Conservation (phyloP, 2,329 filamentous ascomycete genomes). For the Fusarium humuli region DNA sequence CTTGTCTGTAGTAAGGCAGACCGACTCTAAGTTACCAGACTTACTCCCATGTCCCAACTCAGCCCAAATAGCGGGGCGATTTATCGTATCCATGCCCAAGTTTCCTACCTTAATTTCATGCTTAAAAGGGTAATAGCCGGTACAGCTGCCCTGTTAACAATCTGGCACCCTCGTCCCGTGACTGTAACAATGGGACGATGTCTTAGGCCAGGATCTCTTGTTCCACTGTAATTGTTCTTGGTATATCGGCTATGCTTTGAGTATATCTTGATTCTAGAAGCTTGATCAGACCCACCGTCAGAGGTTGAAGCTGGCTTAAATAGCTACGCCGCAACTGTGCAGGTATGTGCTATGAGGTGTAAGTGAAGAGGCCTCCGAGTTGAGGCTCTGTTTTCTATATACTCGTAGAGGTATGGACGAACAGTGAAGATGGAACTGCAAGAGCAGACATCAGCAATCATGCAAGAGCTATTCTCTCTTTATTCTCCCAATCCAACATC, state of each 20-base stretch:
- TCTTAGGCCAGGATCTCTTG: too few relatives aligned
- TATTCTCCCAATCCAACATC: not conserved
- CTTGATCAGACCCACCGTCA: not conserved
- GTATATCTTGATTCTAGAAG: not conserved
- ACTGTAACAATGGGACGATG: not conserved
- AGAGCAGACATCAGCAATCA: accelerated
- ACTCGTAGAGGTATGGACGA: not conserved
- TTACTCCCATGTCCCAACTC: too few relatives aligned
- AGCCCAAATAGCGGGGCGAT: not conserved
- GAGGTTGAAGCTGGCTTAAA: not conserved
- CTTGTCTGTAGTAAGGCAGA: too few relatives aligned
- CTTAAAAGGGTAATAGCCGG: not conserved
- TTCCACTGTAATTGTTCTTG: not conserved
- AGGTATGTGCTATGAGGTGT: accelerated
- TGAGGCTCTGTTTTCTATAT: not conserved
- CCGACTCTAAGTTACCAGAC: too few relatives aligned
- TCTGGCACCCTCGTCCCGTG: too few relatives aligned
- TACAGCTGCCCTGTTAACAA: not conserved
- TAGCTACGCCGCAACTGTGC: not conserved
- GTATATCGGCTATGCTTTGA: not conserved
- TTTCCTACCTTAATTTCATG: not conserved
- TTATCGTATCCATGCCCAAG: not conserved
- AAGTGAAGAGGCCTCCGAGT: not conserved
- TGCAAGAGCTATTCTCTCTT: not conserved
- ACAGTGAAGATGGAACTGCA: accelerated